These are phyloP conservation scores for Aspergillus sergii DNA, from an alignment of 2,329 filamentous ascomycete genomes.

Conservation along the genomic window DNA sequence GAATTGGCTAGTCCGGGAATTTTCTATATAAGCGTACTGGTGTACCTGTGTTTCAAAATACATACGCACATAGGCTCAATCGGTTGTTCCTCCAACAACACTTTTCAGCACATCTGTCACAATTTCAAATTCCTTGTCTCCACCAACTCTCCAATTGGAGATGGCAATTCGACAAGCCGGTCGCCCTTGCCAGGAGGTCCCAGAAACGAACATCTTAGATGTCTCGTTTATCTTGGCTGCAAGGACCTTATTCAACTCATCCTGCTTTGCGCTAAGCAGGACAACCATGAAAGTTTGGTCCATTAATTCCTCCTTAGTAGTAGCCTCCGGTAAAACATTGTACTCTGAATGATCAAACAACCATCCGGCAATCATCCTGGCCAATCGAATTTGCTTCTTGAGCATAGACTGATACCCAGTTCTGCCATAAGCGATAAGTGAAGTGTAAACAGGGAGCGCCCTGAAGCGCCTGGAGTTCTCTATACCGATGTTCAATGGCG, in stretches of 20 bases:
- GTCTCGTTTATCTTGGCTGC: constrained; percentile 72
- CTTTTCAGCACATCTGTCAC: constrained; percentile 64
- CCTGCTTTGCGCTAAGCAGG: constrained; percentile 73
- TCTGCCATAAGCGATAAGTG: constrained; percentile 72
- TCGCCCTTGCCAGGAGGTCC: constrained; percentile 73
- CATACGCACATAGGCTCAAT: background rate
- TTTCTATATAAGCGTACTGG: background rate
- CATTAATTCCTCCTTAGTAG: constrained; percentile 44
- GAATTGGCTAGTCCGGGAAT: background rate
- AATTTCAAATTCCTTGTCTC: constrained; percentile 66
- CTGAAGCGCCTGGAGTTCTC: constrained; percentile 92
- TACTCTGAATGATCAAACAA: constrained; percentile 65
- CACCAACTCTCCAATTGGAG: constrained; percentile 78
- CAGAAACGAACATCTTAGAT: constrained; percentile 78
- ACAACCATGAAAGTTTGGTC: constrained; percentile 69
- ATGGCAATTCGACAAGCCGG: constrained; percentile 82
- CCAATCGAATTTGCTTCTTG: constrained; percentile 70
- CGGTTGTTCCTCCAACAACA: constrained; percentile 38
- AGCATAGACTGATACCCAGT: constrained; percentile 71
- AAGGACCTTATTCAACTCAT: constrained; percentile 65
- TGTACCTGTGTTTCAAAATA: background rate
- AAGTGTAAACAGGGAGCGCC: constrained; percentile 85
- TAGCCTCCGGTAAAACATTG: constrained; percentile 62
- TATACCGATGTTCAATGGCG: constrained; percentile 81
- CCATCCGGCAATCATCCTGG: constrained; percentile 67